Evolutionary conservation across 2,329 filamentous ascomycete genomes (phyloP), one percentile per base, ranked within the genome.

Genomic region (Harringtonia lauricola): DNA sequence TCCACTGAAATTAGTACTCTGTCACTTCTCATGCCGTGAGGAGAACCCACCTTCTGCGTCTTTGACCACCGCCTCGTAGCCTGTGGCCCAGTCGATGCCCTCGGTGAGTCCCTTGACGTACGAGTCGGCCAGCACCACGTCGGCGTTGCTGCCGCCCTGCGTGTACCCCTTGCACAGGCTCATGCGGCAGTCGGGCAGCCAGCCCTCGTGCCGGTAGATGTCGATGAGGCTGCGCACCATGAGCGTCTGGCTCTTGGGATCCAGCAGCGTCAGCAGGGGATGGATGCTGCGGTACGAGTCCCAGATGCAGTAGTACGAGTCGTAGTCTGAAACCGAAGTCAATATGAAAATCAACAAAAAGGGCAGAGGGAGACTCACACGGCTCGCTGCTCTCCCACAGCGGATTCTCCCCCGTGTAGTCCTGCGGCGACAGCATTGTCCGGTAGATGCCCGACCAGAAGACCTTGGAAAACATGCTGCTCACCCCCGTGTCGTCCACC

Each of bases 221-320:
- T 84, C 80, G 10, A 86, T 72, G 31, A 86, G 61, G 46, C 75
- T 81, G n/a, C 79, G 68, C 13, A 85, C 66, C 72, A 86, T 82
- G 42, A 70, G 61, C 0, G 76, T 71, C 47, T 83, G 75, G 5
- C 73, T 71, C 0, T 62, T 48, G 0, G 82, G 80, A 52, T 86
- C 81, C 1, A 83, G 44, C 12, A 86, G 61, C 0, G 79, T 83
- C 24, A 86, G 62, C 13, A 86, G 68, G 0, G 81, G 79, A 40
- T 83, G 72, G 36, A 80, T 78, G 39, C 72, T 77, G 28, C 81
- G 66, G 48, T 79, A 83, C 0, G 74, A 74, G 51, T 84, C 81
- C 81, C 81, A 85, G 3, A 84, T 78, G 47, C 80, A 85, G 56
- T 85, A 86, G 52, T 78, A 83, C 2, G 76, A 81, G 55, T 84